These are phyloP conservation scores for Hymenoscyphus fraxineus DNA, from an alignment of 2,329 filamentous ascomycete species.

Conservation along the genomic window DNA sequence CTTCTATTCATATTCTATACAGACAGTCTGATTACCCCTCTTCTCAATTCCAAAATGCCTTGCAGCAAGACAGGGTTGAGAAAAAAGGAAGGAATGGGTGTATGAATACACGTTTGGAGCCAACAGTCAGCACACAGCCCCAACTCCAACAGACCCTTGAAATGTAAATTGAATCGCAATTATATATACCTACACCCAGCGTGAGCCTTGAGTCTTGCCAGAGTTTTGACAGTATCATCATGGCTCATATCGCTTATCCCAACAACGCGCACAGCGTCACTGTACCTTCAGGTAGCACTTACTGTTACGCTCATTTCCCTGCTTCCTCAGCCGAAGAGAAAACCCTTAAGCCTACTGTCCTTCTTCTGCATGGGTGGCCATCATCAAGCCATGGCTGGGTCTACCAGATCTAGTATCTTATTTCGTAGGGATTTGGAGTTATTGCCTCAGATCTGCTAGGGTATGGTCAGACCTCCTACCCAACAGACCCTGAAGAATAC, in stretches of 20 bases:
- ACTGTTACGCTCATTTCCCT: not conserved
- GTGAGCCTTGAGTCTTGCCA: not conserved
- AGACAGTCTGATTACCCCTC: too few species aligned
- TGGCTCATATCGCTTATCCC: not conserved
- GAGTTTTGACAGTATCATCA: not conserved
- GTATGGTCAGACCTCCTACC: not conserved
- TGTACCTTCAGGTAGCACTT: not conserved
- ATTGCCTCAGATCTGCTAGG: too few species aligned
- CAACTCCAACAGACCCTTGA: not conserved
- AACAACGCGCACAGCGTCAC: not conserved
- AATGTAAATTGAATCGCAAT: not conserved
- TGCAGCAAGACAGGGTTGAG: not conserved
- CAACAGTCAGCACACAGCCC: not conserved
- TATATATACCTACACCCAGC: not conserved
- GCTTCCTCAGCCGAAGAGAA: not conserved
- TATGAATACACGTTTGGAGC: not conserved
- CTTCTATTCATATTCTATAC: too few species aligned
- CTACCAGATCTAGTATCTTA: not conserved
- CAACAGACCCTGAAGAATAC: not conserved
- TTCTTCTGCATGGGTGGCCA: not conserved
- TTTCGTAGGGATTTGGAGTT: not conserved
- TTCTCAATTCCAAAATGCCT: not conserved
- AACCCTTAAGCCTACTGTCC: not conserved
- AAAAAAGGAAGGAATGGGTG: not conserved
- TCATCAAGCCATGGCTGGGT: not conserved